A percentile compares a stretch with the other conserved stretches of the same genome.
These are phyloP conservation scores for Neofusicoccum ribis DNA, from an alignment of 2,329 filamentous ascomycete species.

Conservation along the genomic window DNA sequence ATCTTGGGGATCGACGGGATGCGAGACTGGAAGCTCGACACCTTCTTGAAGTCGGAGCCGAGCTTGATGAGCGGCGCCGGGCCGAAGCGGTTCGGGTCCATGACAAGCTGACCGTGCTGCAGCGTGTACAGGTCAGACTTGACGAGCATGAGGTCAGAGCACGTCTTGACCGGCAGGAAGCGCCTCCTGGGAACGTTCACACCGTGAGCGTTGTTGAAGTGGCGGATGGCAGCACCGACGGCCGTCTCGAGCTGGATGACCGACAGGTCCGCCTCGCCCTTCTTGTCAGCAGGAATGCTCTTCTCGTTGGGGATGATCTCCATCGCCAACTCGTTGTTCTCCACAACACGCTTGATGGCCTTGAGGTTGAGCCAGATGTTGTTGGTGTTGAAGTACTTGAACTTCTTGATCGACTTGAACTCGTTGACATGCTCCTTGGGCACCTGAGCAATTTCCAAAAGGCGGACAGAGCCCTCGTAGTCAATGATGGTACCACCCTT, in stretches of 20 bases:
- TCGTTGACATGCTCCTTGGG: slow-evolving; percentile 99
- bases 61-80: slow-evolving; percentile 98
- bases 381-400: slow-evolving; percentile 99
- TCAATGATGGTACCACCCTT: slow-evolving; percentile 99
- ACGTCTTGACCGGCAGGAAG: slow-evolving; percentile 99
- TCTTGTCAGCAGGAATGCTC: slow-evolving; percentile 97
- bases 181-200: slow-evolving; percentile 97
- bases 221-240: slow-evolving; percentile 95
- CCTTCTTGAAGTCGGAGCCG: slow-evolving; percentile 99
- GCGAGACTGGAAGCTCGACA: slow-evolving; percentile 90
- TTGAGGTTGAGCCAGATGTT: slow-evolving; percentile 99
- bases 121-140: slow-evolving; percentile 99
- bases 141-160: slow-evolving; percentile 98
- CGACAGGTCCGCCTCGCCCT: slow-evolving; percentile 96
- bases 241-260: slow-evolving; percentile 99
- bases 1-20: slow-evolving; percentile 88
- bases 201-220: slow-evolving; percentile 98
- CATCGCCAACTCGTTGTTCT: slow-evolving; percentile 98
- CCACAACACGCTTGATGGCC: slow-evolving; percentile 97
- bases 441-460: slow-evolving; percentile 98
- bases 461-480: slow-evolving; percentile 93
- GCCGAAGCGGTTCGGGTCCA: slow-evolving; percentile 94
- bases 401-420: slow-evolving; percentile 99
- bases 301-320: slow-evolving; percentile 99
- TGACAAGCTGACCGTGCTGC: slow-evolving; percentile 96